Evolutionary conservation across 768 basidiomycete genomes (phyloP), one percentile per base, ranked within the genome.

Genomic region (Podaxis sp.): DNA sequence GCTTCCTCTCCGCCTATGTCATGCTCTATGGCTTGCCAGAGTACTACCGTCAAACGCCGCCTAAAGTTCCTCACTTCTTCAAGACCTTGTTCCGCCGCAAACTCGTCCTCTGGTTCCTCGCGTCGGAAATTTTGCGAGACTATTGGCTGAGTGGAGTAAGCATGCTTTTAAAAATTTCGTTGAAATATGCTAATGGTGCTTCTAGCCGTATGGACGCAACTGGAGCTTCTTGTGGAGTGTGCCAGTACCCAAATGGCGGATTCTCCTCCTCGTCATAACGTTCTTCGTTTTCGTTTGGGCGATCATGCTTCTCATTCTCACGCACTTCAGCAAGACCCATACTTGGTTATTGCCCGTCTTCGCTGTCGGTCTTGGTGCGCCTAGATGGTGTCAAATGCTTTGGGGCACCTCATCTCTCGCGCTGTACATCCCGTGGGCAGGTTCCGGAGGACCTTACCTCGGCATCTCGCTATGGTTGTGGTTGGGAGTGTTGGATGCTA

Each of bases 321-420:
- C 88, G 6, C 82, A 88, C 69, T 88, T 95, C 75, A 91, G 90
- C 68, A 96, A 95, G 74, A 91, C 91, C 10, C 95, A 97, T 70
- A 97, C 95, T 7, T 97, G 95, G 95, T 77, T 97, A 18, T 77
- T 97, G 42, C 93, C 95, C 50, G 92, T 97, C 6, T 97, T 97
- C 68, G 95, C 95, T 5, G 93, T 97, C 52, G 95, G 95, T 68
- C 82, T 97, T 57, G 95, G 95, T 47, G 92, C 93, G 28, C 95
- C 95, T 10, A 76, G 92, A 68, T 97, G 95, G 95, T 96, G 95
- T 79, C 95, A 96, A 85, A 96, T 95, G 86, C 75, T 95, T 50
- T 97, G 95, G 95, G 94, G 95, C 67, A 95, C 93, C 7, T 96
- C 94, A 4, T 94, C 93, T 35, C 82, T 97, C 47, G 95, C 92